Evolutionary conservation across 306 rosid genomes (phyloP).

Genomic region (Malus asiatica): DNA sequence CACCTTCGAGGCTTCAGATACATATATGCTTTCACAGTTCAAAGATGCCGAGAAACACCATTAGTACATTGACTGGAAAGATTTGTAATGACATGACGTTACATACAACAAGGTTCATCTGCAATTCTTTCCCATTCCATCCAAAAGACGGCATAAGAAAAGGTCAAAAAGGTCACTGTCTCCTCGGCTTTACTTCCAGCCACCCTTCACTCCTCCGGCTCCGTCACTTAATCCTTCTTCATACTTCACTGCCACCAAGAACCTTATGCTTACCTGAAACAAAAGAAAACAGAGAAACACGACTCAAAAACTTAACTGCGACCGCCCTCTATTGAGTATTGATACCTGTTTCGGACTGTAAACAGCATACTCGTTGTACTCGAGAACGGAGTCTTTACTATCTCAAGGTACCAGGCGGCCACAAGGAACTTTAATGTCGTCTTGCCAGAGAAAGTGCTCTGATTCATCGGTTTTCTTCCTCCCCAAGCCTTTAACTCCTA

Average conservation of each 20-base stretch:
- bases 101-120: conserved; percentile 3
- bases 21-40: not conserved
- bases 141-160: not conserved
- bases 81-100: not conserved
- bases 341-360: conserved; percentile 73
- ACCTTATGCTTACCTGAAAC: conserved; percentile 60
- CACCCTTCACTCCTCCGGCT: conserved; percentile 7
- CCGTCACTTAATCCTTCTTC: conserved; percentile 47
- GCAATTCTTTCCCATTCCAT: not conserved
- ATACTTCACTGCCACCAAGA: conserved; percentile 64
- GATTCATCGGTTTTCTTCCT: conserved; percentile 69
- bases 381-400: conserved; percentile 54
- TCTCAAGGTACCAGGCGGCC: conserved; percentile 55
- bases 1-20: not conserved
- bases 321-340: not conserved
- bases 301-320: not conserved
- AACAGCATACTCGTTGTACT: conserved; percentile 71
- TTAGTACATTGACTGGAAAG: not conserved
- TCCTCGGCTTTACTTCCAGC: not conserved
- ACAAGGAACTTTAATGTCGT: conserved; percentile 70
- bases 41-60: not conserved
- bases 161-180: not conserved
- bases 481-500: conserved; percentile 65
- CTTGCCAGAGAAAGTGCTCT: conserved; percentile 75
- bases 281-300: not conserved